These are phyloP conservation scores for Hypoxylon sp. DNA, from an alignment of 2,329 filamentous ascomycete species.

Conservation along the genomic window DNA sequence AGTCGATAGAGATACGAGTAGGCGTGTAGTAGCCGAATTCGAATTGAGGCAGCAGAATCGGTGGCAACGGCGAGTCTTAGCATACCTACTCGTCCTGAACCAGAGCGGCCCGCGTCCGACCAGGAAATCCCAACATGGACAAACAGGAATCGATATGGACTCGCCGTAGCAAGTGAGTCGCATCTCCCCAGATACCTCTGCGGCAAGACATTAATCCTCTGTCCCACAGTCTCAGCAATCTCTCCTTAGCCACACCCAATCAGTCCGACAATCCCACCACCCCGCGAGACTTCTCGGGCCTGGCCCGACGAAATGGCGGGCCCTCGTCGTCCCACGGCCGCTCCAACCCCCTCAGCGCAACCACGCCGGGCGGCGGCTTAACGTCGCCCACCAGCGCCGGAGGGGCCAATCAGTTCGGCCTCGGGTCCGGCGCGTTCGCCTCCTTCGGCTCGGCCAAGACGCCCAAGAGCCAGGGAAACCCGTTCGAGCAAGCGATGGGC, in stretches of 20 bases:
- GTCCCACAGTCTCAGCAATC: slow-evolving; percentile 76
- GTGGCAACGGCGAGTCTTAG: slow-evolving; percentile 30
- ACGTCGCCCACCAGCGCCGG: slow-evolving; percentile 79
- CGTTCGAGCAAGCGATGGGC: slow-evolving; percentile 77
- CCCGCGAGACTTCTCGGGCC: slow-evolving; percentile 55
- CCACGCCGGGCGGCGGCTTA: slow-evolving; percentile 72
- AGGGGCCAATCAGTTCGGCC: slow-evolving; percentile 77
- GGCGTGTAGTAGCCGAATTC: slow-evolving; percentile 9
- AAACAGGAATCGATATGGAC: slow-evolving; percentile 69
- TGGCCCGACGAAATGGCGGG: slow-evolving; percentile 67
- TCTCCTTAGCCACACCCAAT: slow-evolving; percentile 80
- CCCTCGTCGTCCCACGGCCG: slow-evolving; percentile 79
- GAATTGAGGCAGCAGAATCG: slow-evolving; percentile 19
- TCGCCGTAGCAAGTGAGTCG: slow-evolving; percentile 80
- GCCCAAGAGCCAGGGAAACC: slow-evolving; percentile 82
- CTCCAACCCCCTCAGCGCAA: slow-evolving; percentile 79
- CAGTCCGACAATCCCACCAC: slow-evolving; percentile 58
- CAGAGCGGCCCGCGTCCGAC: slow-evolving; percentile 24
- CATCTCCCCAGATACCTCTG: background rate
- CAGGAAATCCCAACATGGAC: slow-evolving; percentile 58
- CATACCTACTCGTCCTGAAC: slow-evolving; percentile 32
- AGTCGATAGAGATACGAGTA: background rate
- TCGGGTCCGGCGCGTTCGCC: slow-evolving; percentile 94
- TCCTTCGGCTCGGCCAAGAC: slow-evolving; percentile 91
- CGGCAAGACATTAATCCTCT: slow-evolving; percentile 11